Base-by-base conservation (phyloP, 306 rosid species). In the Clitoria ternatea region DNA sequence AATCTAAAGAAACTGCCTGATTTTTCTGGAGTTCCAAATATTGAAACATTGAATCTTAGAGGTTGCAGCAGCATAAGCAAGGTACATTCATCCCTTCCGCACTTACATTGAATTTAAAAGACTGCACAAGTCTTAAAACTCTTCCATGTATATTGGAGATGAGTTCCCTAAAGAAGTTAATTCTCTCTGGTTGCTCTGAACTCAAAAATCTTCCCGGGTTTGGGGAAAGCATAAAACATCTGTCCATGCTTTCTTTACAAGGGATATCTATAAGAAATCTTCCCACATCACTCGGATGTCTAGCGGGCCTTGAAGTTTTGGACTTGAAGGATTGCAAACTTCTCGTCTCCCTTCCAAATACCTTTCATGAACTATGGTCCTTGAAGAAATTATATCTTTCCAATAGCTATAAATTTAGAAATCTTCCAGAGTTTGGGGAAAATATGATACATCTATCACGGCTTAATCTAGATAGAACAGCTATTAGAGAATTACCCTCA, bases 81-180 rank as follows among this genome's bases (percentile, higher is more conserved):
- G 35, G 40, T 81, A 20, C 79, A 81, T 63, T 54, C 32, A 1
- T 72, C 82, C 19, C 65, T 81, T 53, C 19, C 49, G 45, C 7
- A 6, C 18, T 36, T 42, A 15, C 13, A 3, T 0, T 76, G 50
- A 40, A 71, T 52, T 81, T 81, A 8, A 66, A 71, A 76, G 79
- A 72, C 39, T 81, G 85, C 79, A 81, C n/a, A 61, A 72, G 50
- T 43, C 79, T 81, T 8, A 81, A 72, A 66, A 20, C 24, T 29
- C 77, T 77, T 72, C 82, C 82, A 20, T 36, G 47, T 17, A 81
- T 45, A 67, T 17, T 81, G 72, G 65, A 67, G 47, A 73, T 54
- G 80, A 43, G 60, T 57, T 74, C 83, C 30, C 24, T 78, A 36
- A n/a, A 64, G 39, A 14, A 2, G 23, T 50, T 78, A 12, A 43